These are phyloP conservation scores for Hygrophorus pudorinus DNA, from an alignment of 768 basidiomycete species.

Conservation along the genomic window DNA sequence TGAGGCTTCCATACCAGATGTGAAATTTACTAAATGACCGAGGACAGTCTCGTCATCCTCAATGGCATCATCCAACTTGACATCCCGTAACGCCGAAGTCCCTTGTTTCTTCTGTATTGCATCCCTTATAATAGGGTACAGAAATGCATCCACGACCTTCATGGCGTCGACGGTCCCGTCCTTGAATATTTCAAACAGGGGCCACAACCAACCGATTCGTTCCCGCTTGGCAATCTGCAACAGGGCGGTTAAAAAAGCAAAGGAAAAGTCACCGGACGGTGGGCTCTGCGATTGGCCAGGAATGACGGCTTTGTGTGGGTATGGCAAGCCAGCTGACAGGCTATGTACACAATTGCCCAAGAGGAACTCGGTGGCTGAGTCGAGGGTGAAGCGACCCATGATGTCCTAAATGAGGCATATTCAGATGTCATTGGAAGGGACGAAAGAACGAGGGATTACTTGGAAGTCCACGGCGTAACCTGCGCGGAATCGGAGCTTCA, in stretches of 20 bases:
- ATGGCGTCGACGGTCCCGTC: conserved; percentile 35
- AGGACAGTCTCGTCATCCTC: conserved; percentile 42
- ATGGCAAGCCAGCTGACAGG: conserved; percentile 39
- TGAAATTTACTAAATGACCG: conserved; percentile 44
- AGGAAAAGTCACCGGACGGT: conserved; percentile 32
- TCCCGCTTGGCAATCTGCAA: conserved; percentile 24
- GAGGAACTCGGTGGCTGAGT: conserved; percentile 53
- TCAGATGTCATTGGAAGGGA: background rate
- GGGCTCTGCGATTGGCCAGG: conserved; percentile 14
- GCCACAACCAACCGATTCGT: conserved; percentile 33
- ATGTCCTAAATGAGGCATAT: conserved; percentile 24
- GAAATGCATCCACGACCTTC: conserved; percentile 34
- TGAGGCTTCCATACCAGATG: conserved; percentile 25
- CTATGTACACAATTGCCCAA: conserved; percentile 44
- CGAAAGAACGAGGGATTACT: conserved; percentile 18
- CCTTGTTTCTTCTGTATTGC: conserved; percentile 30
- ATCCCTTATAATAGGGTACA: conserved; percentile 39
- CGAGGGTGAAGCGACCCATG: conserved; percentile 45
- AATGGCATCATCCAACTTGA: conserved; percentile 8
- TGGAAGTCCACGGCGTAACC: conserved; percentile 54
- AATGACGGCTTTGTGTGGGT: conserved; percentile 27
- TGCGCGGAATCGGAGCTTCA: conserved; percentile 31
- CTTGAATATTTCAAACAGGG: conserved; percentile 39
- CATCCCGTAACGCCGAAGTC: background rate
- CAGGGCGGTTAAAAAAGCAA: conserved; percentile 41